A percentile compares a stretch with the other conserved stretches of the same genome.
Evolutionary conservation across 306 rosid genomes (phyloP).

Genomic region (Hippophae gyantsensis): DNA sequence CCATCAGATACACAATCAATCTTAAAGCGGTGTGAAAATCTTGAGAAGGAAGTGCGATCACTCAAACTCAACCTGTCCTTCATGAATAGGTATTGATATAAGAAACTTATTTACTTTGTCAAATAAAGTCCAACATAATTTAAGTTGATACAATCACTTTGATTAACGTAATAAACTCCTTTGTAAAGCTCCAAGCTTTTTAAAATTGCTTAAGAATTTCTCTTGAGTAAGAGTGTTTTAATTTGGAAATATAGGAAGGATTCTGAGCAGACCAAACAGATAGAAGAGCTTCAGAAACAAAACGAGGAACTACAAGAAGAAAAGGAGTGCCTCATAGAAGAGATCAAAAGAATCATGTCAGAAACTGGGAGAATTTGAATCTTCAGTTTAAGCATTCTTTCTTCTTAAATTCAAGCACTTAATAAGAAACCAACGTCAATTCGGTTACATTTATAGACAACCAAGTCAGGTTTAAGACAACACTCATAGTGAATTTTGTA

Average conservation of each 20-base stretch:
- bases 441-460: too few species aligned
- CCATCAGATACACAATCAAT: conserved; percentile 84
- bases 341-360: conserved; percentile 63
- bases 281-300: conserved; percentile 89
- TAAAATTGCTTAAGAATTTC: neutral
- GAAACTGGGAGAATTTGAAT: conserved; percentile 45
- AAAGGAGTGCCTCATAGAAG: conserved; percentile 76
- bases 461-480: too few species aligned
- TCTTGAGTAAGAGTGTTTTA: neutral
- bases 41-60: conserved; percentile 94
- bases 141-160: neutral
- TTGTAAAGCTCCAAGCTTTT: neutral
- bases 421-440: too few species aligned
- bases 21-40: conserved; percentile 76
- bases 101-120: neutral
- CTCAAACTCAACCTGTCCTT: conserved; percentile 80
- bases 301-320: conserved; percentile 73
- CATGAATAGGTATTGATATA: conserved; percentile 70
- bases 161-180: neutral
- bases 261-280: conserved; percentile 92
- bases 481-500: too few species aligned
- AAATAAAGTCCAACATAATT: neutral
- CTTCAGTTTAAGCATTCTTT: neutral
- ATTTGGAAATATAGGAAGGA: conserved; percentile 62
- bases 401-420: neutral